Conservation (phyloP, 305 asterid species). For the Ajuga reptans region DNA sequence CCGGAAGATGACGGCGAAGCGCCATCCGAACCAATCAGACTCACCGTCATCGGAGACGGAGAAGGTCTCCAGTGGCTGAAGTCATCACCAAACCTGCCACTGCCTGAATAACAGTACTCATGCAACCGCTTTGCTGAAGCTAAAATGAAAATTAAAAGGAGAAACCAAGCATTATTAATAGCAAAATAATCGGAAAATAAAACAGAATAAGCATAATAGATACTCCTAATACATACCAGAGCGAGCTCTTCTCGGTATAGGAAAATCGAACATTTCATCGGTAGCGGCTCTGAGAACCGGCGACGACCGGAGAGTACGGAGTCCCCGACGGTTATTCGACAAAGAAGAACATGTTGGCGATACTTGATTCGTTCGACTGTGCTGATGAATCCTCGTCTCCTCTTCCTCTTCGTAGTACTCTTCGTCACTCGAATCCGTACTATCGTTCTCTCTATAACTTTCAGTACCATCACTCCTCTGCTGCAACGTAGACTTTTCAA, state of each 20-base stretch:
- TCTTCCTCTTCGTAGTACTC: constrained; percentile 35
- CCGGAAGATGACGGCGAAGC: constrained; percentile 26
- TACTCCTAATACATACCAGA: constrained; percentile 32
- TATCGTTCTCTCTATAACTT: constrained; percentile 30
- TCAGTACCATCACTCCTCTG: constrained; percentile 31
- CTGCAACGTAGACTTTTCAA: constrained; percentile 26
- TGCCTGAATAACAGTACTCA: constrained; percentile 31
- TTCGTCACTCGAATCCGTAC: constrained; percentile 35
- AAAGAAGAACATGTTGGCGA: constrained; percentile 25
- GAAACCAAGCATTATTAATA: neutral
- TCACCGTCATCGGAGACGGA: constrained; percentile 22
- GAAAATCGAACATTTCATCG: constrained; percentile 42
- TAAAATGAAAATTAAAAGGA: constrained; percentile 16
- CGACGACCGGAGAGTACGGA: constrained; percentile 36
- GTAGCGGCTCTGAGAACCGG: constrained; percentile 28
- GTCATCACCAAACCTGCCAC: constrained; percentile 30
- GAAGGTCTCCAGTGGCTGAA: constrained; percentile 29
- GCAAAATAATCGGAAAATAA: neutral
- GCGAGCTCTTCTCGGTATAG: constrained; percentile 54
- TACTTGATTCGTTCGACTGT: constrained; percentile 22
- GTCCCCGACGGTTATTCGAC: constrained; percentile 32
- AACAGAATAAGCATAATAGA: neutral
- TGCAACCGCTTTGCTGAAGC: constrained; percentile 39
- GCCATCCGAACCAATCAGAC: constrained; percentile 19
- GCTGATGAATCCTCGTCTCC: constrained; percentile 25